Percentiles rank a stretch among this genome's conserved stretches.
Evolutionary conservation across 352 stramenopile species (phyloP).

Genomic region (Globisporangium mamillatum): DNA sequence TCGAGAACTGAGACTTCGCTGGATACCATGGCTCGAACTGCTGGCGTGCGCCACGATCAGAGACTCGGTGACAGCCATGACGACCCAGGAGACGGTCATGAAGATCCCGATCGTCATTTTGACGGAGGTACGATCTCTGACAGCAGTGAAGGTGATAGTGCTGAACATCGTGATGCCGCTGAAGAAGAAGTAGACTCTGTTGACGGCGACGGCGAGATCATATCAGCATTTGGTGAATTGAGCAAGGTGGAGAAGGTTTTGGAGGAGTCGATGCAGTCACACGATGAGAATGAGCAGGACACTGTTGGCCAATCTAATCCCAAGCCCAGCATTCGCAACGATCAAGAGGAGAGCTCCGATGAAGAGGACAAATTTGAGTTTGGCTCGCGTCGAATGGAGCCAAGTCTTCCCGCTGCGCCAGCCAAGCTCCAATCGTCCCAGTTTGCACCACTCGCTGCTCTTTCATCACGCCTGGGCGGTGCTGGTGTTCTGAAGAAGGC

Average conservation of each 20-base stretch:
- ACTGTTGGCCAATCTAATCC: background rate
- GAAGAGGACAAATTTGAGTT: constrained; percentile 9
- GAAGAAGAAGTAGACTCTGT: background rate
- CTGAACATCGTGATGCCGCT: background rate
- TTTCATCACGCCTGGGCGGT: background rate
- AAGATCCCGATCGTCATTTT: background rate
- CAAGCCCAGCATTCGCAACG: background rate
- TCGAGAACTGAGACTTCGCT: background rate
- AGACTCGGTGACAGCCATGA: background rate
- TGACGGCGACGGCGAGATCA: background rate
- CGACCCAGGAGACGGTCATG: background rate
- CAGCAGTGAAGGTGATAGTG: background rate
- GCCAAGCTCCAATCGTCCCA: constrained; percentile 6
- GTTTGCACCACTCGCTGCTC: background rate
- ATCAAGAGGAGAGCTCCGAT: background rate
- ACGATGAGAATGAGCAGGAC: constrained; percentile 3
- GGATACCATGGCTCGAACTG: background rate
- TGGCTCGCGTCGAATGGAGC: background rate
- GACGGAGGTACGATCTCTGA: background rate
- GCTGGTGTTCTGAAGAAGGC: constrained; percentile 13
- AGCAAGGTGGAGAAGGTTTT: background rate
- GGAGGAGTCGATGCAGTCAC: background rate
- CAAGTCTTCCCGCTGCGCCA: constrained; percentile 5
- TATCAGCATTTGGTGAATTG: background rate
- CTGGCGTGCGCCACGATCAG: background rate